Evolutionary conservation across 345 rosid genomes (phyloP).

Genomic region (Moricandia arvensis): DNA sequence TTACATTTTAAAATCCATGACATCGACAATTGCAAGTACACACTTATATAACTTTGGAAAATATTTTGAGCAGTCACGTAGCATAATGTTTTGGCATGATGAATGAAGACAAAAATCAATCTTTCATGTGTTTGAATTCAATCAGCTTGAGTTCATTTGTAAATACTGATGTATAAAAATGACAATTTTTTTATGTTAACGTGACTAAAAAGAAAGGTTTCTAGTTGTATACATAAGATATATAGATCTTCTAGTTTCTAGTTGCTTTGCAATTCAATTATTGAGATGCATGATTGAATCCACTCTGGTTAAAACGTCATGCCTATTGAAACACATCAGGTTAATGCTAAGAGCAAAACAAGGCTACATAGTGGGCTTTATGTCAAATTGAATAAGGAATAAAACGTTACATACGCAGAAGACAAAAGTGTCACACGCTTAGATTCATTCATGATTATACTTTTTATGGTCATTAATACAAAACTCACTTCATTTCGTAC

Average conservation of each 20-base stretch:
- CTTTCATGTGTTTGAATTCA: background rate
- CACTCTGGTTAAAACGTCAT: background rate
- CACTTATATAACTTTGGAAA: no score
- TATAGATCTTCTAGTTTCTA: background rate
- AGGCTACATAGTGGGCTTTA: background rate
- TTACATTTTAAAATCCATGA: no score
- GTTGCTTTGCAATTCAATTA: background rate
- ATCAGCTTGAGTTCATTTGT: background rate
- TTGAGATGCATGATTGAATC: background rate
- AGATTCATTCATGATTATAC: background rate
- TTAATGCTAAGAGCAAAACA: background rate
- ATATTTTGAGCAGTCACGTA: background rate
- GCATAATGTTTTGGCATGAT: background rate
- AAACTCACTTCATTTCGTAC: background rate
- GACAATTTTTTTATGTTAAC: background rate
- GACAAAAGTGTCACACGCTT: background rate
- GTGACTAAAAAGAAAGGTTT: background rate
- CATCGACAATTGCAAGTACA: no score
- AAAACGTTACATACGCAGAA: constrained; percentile 1
- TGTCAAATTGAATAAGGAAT: background rate
- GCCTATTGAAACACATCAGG: background rate
- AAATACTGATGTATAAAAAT: background rate
- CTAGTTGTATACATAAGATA: background rate
- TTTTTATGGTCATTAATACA: background rate
- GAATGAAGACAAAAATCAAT: background rate